A percentile compares a stretch with the other conserved stretches of the same genome.
Evolutionary conservation across 768 basidiomycete species (phyloP).

Genomic region (Boletus subparvulus): DNA sequence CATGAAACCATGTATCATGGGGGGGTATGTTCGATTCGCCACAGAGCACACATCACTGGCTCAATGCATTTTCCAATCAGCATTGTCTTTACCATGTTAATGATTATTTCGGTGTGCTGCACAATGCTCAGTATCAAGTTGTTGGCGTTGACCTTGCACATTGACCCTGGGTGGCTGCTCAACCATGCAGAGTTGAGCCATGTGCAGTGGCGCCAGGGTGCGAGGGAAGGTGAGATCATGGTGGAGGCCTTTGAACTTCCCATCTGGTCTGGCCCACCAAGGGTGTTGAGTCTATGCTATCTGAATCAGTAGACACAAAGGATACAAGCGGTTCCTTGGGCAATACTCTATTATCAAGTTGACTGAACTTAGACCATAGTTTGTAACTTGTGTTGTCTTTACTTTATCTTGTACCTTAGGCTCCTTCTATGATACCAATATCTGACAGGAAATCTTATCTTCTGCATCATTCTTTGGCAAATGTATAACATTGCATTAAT

Average conservation of each 20-base stretch:
- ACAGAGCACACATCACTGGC: background rate
- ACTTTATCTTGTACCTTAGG: background rate
- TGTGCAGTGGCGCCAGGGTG: slow-evolving; percentile 39
- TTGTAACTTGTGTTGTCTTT: background rate
- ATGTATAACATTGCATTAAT: slow-evolving; percentile 31
- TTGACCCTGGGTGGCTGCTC: slow-evolving; percentile 44
- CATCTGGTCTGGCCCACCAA: background rate
- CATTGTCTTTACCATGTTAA: slow-evolving; percentile 4
- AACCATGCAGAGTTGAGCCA: slow-evolving; percentile 46
- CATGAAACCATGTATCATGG: slow-evolving; percentile 6
- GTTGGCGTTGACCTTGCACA: slow-evolving; percentile 40
- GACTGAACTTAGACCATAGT: background rate
- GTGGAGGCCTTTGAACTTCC: slow-evolving; percentile 16
- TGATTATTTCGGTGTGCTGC: slow-evolving; percentile 34
- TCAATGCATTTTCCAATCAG: background rate
- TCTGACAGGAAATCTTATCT: too few species aligned
- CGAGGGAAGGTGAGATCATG: slow-evolving; percentile 37
- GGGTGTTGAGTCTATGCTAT: background rate
- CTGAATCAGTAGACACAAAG: background rate
- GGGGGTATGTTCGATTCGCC: slow-evolving; percentile 5
- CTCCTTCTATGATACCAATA: background rate
- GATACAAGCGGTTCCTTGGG: background rate
- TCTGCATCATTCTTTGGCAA: too few species aligned
- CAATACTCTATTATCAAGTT: background rate
- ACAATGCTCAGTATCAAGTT: slow-evolving; percentile 44